Evolutionary conservation across 2,329 filamentous ascomycete genomes (phyloP).

Genomic region (Ramichloridium luteum): DNA sequence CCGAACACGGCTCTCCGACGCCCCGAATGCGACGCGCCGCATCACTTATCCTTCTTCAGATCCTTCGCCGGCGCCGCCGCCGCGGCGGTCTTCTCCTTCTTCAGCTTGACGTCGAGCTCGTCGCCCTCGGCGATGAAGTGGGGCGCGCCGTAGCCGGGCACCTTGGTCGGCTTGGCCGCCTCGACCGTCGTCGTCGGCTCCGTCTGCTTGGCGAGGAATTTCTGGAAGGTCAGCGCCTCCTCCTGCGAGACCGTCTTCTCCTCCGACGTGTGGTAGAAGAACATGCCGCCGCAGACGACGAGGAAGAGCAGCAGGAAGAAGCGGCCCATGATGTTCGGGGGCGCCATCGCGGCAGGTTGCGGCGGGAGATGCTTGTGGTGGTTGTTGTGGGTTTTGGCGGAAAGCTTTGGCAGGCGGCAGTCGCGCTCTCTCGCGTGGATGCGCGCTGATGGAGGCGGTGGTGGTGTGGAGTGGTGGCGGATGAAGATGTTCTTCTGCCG

Average conservation of each 20-base stretch:
- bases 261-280: not conserved
- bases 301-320: not conserved
- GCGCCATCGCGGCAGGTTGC: not conserved
- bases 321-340: not conserved
- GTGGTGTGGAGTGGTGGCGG: too few species aligned
- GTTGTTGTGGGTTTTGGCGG: not conserved
- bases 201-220: not conserved
- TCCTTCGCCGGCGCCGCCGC: too few species aligned
- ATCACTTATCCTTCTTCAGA: too few species aligned
- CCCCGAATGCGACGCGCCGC: too few species aligned
- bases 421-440: too few species aligned
- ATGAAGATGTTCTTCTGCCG: too few species aligned
- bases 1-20: too few species aligned
- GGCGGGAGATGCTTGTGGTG: not conserved
- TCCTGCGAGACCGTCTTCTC: not conserved
- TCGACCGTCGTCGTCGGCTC: not conserved
- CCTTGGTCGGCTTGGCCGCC: not conserved
- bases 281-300: not conserved
- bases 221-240: slow-evolving; percentile 1
- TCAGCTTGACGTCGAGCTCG: not conserved
- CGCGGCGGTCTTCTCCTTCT: not conserved
- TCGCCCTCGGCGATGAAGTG: not conserved
- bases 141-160: not conserved
- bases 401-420: too few species aligned
- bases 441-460: too few species aligned